Evolutionary conservation across 75 land plant species (phyloP).

Genomic region (Cunninghamia lanceolata): DNA sequence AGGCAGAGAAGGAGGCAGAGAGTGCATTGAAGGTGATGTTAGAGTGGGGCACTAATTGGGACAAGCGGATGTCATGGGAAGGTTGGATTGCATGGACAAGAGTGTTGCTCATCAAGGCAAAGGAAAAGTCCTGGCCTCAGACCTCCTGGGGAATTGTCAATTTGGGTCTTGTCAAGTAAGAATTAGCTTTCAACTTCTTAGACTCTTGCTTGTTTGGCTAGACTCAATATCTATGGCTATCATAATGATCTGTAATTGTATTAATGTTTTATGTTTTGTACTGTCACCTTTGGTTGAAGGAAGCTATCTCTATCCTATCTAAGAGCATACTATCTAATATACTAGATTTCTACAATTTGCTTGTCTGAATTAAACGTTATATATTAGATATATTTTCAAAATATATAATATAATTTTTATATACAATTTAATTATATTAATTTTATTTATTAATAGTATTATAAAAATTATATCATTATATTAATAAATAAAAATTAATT

Average conservation of each 20-base stretch:
- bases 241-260: too few relatives aligned
- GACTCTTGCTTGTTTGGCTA: not conserved
- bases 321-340: not conserved
- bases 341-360: not conserved
- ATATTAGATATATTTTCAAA: too few relatives aligned
- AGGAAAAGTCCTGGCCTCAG: conserved; percentile 67
- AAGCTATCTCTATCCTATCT: not conserved
- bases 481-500: too few relatives aligned
- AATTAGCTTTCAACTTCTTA: not conserved
- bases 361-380: too few relatives aligned
- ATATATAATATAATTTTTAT: too few relatives aligned
- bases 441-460: too few relatives aligned
- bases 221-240: not conserved
- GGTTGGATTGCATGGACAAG: conserved; percentile 91
- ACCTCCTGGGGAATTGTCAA: conserved; percentile 68
- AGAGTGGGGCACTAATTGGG: conserved; percentile 92
- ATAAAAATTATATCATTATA: too few relatives aligned
- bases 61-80: conserved; percentile 90
- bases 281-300: too few relatives aligned
- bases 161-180: conserved; percentile 64
- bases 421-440: too few relatives aligned
- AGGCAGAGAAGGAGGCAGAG: conserved; percentile 58
- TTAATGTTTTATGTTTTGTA: too few relatives aligned
- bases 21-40: conserved; percentile 60
- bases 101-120: conserved; percentile 70